Evolutionary conservation across 208 protist species (phyloP), one percentile per base, ranked within the genome.

Genomic region (Leishmania lainsoni): DNA sequence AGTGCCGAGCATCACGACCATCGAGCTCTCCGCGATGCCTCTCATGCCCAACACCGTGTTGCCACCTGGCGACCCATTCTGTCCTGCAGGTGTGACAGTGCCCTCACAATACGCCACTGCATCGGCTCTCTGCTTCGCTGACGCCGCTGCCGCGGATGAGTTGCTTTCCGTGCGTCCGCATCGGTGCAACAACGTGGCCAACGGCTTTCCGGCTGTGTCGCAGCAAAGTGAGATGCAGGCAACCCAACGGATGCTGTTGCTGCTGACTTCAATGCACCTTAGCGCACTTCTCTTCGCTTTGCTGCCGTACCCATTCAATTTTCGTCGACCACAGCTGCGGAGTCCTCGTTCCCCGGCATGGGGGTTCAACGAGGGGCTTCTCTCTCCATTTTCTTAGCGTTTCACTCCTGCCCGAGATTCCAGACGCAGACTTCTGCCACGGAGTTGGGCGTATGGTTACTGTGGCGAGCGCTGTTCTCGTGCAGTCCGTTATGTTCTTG

Each of bases 31-130:
- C 39, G 81, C 88, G 29, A 82, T 91, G 77, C 87, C 80, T 49
- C 71, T 95, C 35, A 78, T 87, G 61, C 88, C 89, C 58, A 90
- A 89, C 79, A 86, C 78, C 52, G 75, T 73, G 61, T 80, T 95
- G 73, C 90, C 90, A 5, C 75, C 79, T 26, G 92, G 90, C 17
- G 82, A 78, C 35, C 87, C 92, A 5, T 94, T 95, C 72, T 94
- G 88, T 63, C 87, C 88, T 10, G 84, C 89, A 16, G 92, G 92
- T 49, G 90, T 93, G 42, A 72, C 79, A 9, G 84, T 89, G 68
- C 82, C 90, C 42, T 71, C 59, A 10, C 86, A 87, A 42, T 95
- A 94, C 80, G 70, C 81, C 22, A 48, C 75, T 26, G 69, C 77
- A 1, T 26, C 61, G 20, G 49, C 54, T 63, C 22, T 71, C 35